Conservation (phyloP, 2,329 filamentous ascomycete species). For the Arthrobotrys megalospora region DNA sequence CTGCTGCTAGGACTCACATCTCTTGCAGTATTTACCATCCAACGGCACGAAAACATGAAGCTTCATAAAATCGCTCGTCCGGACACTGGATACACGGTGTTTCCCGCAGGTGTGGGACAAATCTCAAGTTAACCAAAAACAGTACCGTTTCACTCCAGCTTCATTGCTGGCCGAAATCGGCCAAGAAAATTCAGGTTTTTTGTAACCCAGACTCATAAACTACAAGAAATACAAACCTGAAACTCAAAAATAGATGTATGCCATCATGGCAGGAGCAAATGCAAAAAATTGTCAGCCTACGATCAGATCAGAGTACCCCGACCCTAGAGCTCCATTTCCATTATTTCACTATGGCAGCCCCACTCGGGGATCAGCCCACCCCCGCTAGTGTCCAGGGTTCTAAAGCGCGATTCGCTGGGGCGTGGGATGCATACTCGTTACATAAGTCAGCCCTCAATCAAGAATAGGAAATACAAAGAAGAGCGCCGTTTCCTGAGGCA, state of each 20-base stretch:
- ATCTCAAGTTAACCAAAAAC: conserved; percentile 14
- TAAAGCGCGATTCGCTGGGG: conserved; percentile 27
- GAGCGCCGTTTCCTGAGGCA: conserved; percentile 31
- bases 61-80: conserved; percentile 15
- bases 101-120: conserved; percentile 26
- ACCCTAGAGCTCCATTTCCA: conserved; percentile 8
- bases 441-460: conserved; percentile 41
- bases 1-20: not conserved
- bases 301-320: conserved; percentile 43
- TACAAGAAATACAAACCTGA: conserved; percentile 6
- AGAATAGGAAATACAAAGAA: conserved; percentile 31
- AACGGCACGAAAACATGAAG: not conserved
- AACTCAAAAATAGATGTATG: conserved; percentile 14
- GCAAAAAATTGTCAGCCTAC: conserved; percentile 40
- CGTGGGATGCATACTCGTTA: conserved; percentile 45
- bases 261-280: conserved; percentile 35
- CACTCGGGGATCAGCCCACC: conserved; percentile 36
- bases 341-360: conserved; percentile 21
- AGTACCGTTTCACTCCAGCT: conserved; percentile 11
- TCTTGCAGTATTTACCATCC: not conserved
- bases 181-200: conserved; percentile 31
- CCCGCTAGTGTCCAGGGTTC: conserved; percentile 32
- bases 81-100: conserved; percentile 17
- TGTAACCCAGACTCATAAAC: not conserved
- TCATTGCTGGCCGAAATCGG: conserved; percentile 52